Evolutionary conservation across 1,139 yeast genomes (phyloP).

Genomic region (Suhomyces chickasaworum): DNA sequence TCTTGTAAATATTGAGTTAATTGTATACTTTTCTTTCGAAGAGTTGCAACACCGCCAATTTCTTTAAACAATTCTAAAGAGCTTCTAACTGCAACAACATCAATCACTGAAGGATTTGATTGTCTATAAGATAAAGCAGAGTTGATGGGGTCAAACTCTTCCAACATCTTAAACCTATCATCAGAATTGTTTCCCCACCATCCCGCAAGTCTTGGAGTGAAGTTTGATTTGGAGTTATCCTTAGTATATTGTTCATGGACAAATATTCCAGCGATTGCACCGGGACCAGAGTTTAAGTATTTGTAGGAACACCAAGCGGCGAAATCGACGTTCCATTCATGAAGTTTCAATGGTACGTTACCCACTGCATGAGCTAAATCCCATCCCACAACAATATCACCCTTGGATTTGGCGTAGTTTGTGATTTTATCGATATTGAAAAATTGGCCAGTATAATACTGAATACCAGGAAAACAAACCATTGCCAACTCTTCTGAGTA

Average conservation of each 20-base stretch:
- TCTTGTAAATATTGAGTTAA: constrained; percentile 61
- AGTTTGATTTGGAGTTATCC: constrained; percentile 32
- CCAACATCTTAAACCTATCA: constrained; percentile 78
- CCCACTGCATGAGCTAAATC: constrained; percentile 96
- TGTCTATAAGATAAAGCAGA: constrained; percentile 89
- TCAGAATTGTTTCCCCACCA: constrained; percentile 92
- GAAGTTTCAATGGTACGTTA: constrained; percentile 72
- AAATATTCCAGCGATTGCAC: constrained; percentile 83
- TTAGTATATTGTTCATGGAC: constrained; percentile 59
- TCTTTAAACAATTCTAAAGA: constrained; percentile 62
- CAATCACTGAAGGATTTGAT: constrained; percentile 89
- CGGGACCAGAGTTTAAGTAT: constrained; percentile 90
- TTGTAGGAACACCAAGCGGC: constrained; percentile 96
- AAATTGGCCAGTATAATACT: constrained; percentile 87
- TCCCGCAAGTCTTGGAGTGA: constrained; percentile 78
- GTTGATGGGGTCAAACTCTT: constrained; percentile 72
- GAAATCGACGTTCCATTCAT: constrained; percentile 89
- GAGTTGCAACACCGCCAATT: constrained; percentile 63
- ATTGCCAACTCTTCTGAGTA: constrained; percentile 69
- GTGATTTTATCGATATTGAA: constrained; percentile 77
- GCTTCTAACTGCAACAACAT: constrained; percentile 69
- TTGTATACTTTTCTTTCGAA: constrained; percentile 58
- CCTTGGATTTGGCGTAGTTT: constrained; percentile 45
- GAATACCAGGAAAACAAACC: constrained; percentile 84
- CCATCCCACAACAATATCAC: constrained; percentile 80